Base-by-base conservation (phyloP, 176 grass and related monocot genomes). In the Cocos nucifera region DNA sequence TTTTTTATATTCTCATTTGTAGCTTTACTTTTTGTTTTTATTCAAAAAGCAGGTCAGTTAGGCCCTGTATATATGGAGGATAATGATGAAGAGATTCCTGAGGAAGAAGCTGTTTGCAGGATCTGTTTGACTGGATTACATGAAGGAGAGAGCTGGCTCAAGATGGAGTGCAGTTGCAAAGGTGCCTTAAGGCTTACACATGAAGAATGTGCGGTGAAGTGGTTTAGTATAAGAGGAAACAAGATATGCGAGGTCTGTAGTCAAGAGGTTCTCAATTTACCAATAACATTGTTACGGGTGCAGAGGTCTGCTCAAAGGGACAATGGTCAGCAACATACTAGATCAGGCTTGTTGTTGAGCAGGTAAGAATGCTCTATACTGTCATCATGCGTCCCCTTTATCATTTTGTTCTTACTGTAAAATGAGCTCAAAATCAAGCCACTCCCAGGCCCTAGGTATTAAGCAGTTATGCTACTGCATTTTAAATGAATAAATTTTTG, bases 81-180 rank as follows among this genome's bases (percentile, higher is more conserved):
- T 62, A 73, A 73, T 59, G 54, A 73, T 59, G 48, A 5, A 16
- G 24, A 48, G 22, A 19, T 61, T 28, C 58, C 58, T 0, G 80
- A 74, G 16, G 80, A 87, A 35, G 88, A 93, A 59, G 80, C 80
- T 4, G 77, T 93, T 15, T 93, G 88, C 71, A 71, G 83, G 23
- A 93, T 93, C 22, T 93, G 88, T 67, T 60, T 87, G 56, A 70
- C 69, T 51, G 70, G 74, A 19, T 73, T 93, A 53, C 51, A 50
- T 57, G 79, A 78, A 63, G 80, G 71, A 19, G 44, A 58, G 2
- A 54, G 50, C 12, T 65, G 59, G 55, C 74, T 93, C 17, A 93
- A 81, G 62, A 75, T 93, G 59, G 80, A 93, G 68, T 87, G 88
- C 70, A 53, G 55, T 17, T 93, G 88, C 80, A 93, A 84, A 79